Base-by-base conservation (phyloP, 2,329 filamentous ascomycete genomes). In the Fusarium tuaranense region DNA sequence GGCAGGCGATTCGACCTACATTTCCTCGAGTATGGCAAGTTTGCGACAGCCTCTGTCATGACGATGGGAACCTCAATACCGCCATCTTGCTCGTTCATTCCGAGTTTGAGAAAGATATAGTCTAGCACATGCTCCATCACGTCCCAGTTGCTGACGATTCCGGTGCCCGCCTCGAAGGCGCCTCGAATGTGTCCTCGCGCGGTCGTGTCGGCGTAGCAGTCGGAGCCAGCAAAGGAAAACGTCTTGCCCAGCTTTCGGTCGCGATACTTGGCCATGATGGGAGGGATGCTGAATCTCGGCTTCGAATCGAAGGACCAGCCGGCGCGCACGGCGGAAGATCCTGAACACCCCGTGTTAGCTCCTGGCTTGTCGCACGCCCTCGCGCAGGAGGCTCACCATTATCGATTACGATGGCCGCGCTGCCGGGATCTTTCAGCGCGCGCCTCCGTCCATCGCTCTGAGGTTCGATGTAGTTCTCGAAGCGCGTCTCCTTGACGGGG, bases 111-210 rank as follows among this genome's bases (percentile, higher is more conserved):
- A 82, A 99, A 99, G 48, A 95, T 89, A 83, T 98, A 98, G 84
- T 99, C 97, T 57, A 99, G 85, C 7, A 98, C 88, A 68, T 96
- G 95, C 83, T 99, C 97, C 91, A 98, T 95, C 38, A 95, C 95
- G 83, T 99, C 97, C 95, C 97, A 99, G 81, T 98, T 98, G 82
- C 94, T 95, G 70, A 98, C 91, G 58, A 99, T 93, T 74, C 95
- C 96, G 53, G 93, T 96, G 27, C 95, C 95, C 2, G 93, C 90
- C 82, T 99, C 97, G 78, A 98, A 98, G 1, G 95, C 93, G 82
- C 94, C 94, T 81, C 96, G 93, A 69, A 97, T 92, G 82, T 98
- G 97, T 13, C 95, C 94, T 67, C 94, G 90, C 25, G 97, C 95
- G 1, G 95, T 98, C 30, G 96, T 97, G 84, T 99, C 97, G 73